phyloP scores from a whole-genome alignment of 192 early-diverging fungal species.

The Funneliformis mosseae region DNA sequence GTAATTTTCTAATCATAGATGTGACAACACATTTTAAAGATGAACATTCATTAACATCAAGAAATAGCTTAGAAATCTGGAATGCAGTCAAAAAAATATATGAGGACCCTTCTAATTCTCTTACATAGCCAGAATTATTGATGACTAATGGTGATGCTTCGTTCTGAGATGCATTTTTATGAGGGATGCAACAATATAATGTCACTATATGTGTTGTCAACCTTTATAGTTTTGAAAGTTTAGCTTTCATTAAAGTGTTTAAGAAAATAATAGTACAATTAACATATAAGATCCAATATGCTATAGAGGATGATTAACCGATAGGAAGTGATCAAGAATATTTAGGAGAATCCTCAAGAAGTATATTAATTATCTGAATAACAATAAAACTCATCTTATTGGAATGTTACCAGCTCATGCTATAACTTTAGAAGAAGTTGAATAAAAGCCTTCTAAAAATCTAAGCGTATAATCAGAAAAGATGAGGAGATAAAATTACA shows the following conservation, averaged over 20 bases:
- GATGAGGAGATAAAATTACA: conserved; percentile 1
- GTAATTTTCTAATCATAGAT: not conserved
- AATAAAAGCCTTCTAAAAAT: too few species aligned
- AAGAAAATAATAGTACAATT: not conserved
- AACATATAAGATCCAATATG: not conserved
- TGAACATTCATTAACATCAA: too few species aligned
- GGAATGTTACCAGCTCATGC: not conserved
- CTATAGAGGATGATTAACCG: too few species aligned
- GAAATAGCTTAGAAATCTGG: conserved; percentile 16
- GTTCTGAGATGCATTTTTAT: not conserved
- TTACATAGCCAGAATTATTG: conserved; percentile 14
- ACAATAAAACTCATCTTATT: conserved; percentile 12
- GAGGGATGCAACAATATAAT: conserved; percentile 28
- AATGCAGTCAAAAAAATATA: conserved; percentile 16
- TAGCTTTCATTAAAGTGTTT: not conserved
- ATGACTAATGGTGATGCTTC: conserved; percentile 10
- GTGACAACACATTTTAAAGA: too few species aligned
- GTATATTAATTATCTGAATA: conserved; percentile 16
- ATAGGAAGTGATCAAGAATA: too few species aligned
- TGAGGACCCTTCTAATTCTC: conserved; percentile 4
- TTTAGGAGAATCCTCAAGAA: too few species aligned
- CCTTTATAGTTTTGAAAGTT: too few species aligned
- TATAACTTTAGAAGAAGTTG: not conserved
- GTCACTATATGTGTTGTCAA: not conserved
- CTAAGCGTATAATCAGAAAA: too few species aligned